Evolutionary conservation across 768 basidiomycete genomes (phyloP).

Genomic region (Pholiota microspora): DNA sequence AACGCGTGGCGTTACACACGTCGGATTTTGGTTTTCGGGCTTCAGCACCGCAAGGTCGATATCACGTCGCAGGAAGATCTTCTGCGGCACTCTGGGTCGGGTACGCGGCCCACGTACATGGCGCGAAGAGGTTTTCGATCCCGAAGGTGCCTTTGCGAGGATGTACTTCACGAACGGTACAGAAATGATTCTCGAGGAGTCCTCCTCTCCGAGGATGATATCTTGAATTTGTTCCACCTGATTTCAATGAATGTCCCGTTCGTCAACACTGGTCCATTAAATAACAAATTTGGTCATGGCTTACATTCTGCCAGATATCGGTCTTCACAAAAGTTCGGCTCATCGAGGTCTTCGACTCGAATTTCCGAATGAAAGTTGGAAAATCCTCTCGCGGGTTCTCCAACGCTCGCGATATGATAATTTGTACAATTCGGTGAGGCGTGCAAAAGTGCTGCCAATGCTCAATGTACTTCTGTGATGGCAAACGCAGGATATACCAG

Average conservation of each 20-base stretch:
- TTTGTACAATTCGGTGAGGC: slow-evolving; percentile 49
- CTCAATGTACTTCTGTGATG: slow-evolving; percentile 43
- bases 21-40: slow-evolving; percentile 49
- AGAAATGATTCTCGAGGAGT: slow-evolving; percentile 18
- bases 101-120: not conserved
- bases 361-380: slow-evolving; percentile 32
- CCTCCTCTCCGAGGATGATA: slow-evolving; percentile 23
- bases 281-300: too few species aligned
- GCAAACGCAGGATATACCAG: slow-evolving; percentile 56
- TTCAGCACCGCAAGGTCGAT: slow-evolving; percentile 57
- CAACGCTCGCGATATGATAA: slow-evolving; percentile 37
- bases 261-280: not conserved
- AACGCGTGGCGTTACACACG: slow-evolving; percentile 65
- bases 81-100: slow-evolving; percentile 3
- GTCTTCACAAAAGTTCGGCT: slow-evolving; percentile 8
- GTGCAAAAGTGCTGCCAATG: slow-evolving; percentile 48
- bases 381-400: slow-evolving; percentile 28
- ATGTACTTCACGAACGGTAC: slow-evolving; percentile 26
- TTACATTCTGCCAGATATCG: slow-evolving; percentile 1
- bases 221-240: slow-evolving; percentile 30
- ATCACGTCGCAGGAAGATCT: slow-evolving; percentile 33
- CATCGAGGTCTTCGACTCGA: slow-evolving; percentile 33
- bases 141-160: slow-evolving; percentile 18
- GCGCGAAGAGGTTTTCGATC: not conserved
- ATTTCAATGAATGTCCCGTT: not conserved